Evolutionary conservation across 176 grass and related monocot genomes (phyloP).

Genomic region (Aegilops longissima): DNA sequence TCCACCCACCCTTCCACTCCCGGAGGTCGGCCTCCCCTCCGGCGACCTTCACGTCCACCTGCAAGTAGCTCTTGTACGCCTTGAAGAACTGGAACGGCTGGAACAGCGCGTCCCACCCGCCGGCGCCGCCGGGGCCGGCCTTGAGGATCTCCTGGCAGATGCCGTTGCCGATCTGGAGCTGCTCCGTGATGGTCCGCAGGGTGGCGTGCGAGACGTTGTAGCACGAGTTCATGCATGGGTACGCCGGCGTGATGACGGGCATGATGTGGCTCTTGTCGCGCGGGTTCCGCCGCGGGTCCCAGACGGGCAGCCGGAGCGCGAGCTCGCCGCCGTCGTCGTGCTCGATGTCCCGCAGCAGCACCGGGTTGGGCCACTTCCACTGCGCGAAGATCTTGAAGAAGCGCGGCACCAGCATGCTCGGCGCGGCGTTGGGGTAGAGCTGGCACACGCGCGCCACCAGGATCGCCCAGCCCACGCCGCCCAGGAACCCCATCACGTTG

Average conservation of each 20-base stretch:
- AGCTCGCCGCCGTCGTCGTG: conserved; percentile 39
- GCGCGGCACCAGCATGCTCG: conserved; percentile 67
- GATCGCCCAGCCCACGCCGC: conserved; percentile 84
- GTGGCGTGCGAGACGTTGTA: conserved; percentile 70
- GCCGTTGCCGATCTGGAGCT: conserved; percentile 50
- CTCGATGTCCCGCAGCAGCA: conserved; percentile 64
- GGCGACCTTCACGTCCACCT: conserved; percentile 57
- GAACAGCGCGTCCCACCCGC: conserved; percentile 58
- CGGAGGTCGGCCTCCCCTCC: conserved; percentile 53
- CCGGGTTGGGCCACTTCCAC: conserved; percentile 71
- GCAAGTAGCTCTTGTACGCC: conserved; percentile 76
- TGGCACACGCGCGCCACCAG: conserved; percentile 79
- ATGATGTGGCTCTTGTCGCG: conserved; percentile 4
- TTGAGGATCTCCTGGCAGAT: conserved; percentile 59
- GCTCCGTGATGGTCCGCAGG: conserved; percentile 65
- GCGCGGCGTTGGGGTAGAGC: conserved; percentile 17
- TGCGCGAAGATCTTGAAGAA: conserved; percentile 71
- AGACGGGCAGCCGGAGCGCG: conserved; percentile 59
- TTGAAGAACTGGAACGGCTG: conserved; percentile 65
- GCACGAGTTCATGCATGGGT: conserved; percentile 36
- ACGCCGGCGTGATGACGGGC: background rate
- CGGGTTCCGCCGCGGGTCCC: conserved; percentile 55
- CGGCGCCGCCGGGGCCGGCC: conserved; percentile 3
- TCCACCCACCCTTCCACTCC: conserved; percentile 90
- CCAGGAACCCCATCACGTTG: conserved; percentile 79